Percentiles rank a stretch among this genome's conserved stretches.
Conservation (phyloP, 345 rosid genomes). For the Lenwebbia sp. region DNA sequence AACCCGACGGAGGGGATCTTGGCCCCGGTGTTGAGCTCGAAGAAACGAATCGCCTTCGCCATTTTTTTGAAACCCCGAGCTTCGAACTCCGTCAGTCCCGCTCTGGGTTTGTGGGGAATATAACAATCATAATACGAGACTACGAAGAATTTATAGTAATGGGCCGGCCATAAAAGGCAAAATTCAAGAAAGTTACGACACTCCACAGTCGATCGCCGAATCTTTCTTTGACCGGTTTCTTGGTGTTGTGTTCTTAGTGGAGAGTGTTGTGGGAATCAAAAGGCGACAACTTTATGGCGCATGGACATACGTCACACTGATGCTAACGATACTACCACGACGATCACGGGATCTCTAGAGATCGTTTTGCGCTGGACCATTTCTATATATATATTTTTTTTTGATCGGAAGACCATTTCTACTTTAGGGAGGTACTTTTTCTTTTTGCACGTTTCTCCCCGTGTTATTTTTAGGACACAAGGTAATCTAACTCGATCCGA, state of each 20-base stretch:
- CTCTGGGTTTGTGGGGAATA: background rate
- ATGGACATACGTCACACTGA: background rate
- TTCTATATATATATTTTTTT: no score
- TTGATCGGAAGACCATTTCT: no score
- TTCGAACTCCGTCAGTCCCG: background rate
- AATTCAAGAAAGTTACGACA: background rate
- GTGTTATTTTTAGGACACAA: no score
- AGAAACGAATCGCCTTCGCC: conserved; percentile 27
- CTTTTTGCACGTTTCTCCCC: background rate
- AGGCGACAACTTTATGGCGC: background rate
- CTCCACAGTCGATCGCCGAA: no score
- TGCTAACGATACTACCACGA: background rate
- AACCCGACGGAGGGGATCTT: conserved; percentile 39
- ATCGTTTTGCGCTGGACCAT: background rate
- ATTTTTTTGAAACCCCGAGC: background rate
- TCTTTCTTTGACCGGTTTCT: background rate
- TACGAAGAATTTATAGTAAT: background rate
- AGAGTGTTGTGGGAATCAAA: background rate
- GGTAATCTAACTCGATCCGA: no score
- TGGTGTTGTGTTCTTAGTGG: background rate
- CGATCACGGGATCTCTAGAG: background rate
- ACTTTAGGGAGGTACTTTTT: fast-evolving
- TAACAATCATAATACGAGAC: no score
- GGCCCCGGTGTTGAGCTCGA: conserved; percentile 38
- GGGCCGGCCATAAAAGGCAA: background rate